Conservation (phyloP, 257 asterid species). For the Gentiana straminea region DNA sequence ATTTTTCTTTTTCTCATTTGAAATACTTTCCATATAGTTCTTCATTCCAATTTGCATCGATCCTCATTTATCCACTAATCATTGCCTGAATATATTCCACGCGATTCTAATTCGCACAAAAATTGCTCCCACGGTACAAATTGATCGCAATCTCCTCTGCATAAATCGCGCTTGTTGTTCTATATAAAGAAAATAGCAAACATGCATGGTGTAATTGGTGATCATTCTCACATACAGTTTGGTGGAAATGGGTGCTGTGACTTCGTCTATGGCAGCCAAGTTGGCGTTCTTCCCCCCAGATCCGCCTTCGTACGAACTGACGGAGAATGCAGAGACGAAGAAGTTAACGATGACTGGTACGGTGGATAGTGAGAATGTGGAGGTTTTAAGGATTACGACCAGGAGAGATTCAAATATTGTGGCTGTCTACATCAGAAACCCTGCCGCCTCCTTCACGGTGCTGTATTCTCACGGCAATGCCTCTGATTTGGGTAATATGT, state of each 20-base stretch:
- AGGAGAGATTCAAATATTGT: slow-evolving; percentile 69
- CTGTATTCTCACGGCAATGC: slow-evolving; percentile 96
- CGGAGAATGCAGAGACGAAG: slow-evolving; percentile 41
- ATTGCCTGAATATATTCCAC: no score
- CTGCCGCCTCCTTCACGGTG: slow-evolving; percentile 66
- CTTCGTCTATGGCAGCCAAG: slow-evolving; percentile 94
- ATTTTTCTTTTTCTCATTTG: neutral
- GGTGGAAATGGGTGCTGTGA: slow-evolving; percentile 68
- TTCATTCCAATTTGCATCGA: no score
- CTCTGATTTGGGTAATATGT: slow-evolving; percentile 97
- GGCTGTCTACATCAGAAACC: slow-evolving; percentile 67
- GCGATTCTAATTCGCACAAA: no score
- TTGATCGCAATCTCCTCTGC: no score
- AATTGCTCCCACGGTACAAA: no score
- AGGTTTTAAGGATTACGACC: slow-evolving; percentile 66
- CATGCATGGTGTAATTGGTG: neutral
- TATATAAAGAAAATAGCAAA: no score
- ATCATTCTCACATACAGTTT: no score
- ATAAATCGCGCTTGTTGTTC: no score
- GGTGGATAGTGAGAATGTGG: slow-evolving; percentile 64
- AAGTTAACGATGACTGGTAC: slow-evolving; percentile 77
- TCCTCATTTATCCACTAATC: no score
- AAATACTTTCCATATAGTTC: no score
- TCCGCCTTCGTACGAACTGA: slow-evolving; percentile 71
- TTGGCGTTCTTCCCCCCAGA: slow-evolving; percentile 91